These are phyloP conservation scores for Rhodosporidiobolus sp. DNA, from an alignment of 768 basidiomycete species.

Conservation along the genomic window DNA sequence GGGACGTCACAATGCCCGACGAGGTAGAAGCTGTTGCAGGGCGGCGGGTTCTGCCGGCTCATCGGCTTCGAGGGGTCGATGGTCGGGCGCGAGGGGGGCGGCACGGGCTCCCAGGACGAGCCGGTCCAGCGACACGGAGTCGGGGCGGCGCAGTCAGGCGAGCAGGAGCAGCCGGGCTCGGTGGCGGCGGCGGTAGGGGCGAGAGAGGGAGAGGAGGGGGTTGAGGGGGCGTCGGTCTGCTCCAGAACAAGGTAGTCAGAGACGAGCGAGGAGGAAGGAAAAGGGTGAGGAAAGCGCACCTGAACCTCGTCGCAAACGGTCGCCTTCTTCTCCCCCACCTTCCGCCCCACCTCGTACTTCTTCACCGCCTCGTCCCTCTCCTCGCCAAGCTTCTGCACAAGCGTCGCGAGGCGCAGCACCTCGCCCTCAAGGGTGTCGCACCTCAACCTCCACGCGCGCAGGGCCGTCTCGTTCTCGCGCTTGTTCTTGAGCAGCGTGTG, in stretches of 20 bases:
- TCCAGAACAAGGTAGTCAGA: neutral
- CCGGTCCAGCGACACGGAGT: conserved; percentile 18
- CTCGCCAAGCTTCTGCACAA: neutral
- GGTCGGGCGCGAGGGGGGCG: neutral
- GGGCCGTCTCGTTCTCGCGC: neutral
- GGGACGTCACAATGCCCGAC: conserved; percentile 34
- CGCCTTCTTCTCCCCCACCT: no score
- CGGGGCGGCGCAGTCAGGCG: neutral
- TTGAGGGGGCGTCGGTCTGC: neutral
- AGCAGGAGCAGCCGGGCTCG: neutral
- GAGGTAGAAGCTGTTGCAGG: conserved; percentile 35
- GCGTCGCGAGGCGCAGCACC: neutral
- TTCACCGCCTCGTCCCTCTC: conserved; percentile 1
- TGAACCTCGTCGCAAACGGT: neutral
- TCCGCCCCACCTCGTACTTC: neutral
- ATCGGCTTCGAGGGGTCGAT: conserved; percentile 32
- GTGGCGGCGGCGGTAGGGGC: neutral
- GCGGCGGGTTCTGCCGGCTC: conserved; percentile 32
- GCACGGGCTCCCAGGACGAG: conserved; percentile 4
- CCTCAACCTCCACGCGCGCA: conserved; percentile 4
- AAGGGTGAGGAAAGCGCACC: neutral
- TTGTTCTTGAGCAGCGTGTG: neutral
- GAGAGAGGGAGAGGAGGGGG: neutral
- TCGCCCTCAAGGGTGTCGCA: conserved; percentile 23
- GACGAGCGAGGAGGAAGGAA: no score